Conservation (phyloP, 108 stramenopile species). For the Aurantiochytrium sp. region DNA sequence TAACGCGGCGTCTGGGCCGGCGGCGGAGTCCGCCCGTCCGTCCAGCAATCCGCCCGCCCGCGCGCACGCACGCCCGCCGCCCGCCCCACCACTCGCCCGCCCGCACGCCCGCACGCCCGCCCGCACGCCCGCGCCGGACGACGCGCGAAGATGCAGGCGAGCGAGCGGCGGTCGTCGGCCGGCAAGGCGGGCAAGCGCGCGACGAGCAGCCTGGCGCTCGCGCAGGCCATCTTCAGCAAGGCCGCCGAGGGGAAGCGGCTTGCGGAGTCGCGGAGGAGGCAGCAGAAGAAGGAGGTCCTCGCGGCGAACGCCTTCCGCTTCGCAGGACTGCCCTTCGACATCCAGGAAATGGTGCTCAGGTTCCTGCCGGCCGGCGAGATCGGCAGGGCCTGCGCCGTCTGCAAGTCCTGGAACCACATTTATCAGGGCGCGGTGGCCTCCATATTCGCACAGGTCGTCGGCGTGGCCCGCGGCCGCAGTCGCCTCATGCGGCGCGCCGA, state of each 20-base stretch:
- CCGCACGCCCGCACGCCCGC: too few species aligned
- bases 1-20: too few species aligned
- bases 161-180: too few species aligned
- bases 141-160: too few species aligned
- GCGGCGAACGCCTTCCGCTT: background rate
- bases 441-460: slow-evolving; percentile 5
- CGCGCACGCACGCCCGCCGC: too few species aligned
- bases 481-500: background rate
- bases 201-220: background rate
- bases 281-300: background rate
- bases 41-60: too few species aligned
- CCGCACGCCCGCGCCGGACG: too few species aligned
- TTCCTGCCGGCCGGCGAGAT: background rate
- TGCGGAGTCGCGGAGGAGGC: background rate
- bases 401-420: slow-evolving; percentile 4
- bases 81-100: too few species aligned
- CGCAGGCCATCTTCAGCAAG: background rate
- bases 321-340: background rate
- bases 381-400: slow-evolving; percentile 6
- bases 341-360: slow-evolving; percentile 15
- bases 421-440: slow-evolving; percentile 21
- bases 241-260: slow-evolving; percentile 17
- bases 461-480: background rate
- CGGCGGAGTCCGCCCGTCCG: too few species aligned
- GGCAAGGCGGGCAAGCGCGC: too few species aligned